Percentiles rank a stretch among this genome's conserved stretches.
These are phyloP conservation scores for Coniophora puteana DNA, from an alignment of 1,284 basidiomycete species.

Conservation along the genomic window DNA sequence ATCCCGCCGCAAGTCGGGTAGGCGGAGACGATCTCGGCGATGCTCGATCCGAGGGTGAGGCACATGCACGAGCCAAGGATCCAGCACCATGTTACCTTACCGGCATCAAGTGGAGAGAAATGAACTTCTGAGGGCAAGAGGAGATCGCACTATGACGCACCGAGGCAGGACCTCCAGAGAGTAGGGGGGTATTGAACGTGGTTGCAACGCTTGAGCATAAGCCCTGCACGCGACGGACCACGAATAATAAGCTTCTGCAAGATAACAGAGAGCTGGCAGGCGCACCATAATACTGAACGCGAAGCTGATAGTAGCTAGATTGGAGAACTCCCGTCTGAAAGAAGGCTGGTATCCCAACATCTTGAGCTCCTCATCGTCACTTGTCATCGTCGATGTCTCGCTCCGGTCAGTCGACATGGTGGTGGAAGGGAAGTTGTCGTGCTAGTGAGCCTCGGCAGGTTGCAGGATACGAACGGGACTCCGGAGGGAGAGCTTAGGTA, in stretches of 20 bases:
- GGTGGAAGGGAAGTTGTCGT: too few relatives aligned
- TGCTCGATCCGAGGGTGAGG: constrained; percentile 72
- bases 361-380: constrained; percentile 60
- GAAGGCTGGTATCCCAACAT: constrained; percentile 71
- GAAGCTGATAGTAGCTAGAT: constrained; percentile 60
- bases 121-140: too few relatives aligned
- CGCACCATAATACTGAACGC: constrained; percentile 14
- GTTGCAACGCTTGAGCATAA: constrained; percentile 78
- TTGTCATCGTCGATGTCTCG: too few relatives aligned
- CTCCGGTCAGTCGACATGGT: too few relatives aligned
- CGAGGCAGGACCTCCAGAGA: constrained; percentile 76
- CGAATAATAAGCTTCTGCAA: too few relatives aligned
- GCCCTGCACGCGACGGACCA: too few relatives aligned
- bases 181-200: constrained; percentile 78
- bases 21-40: constrained; percentile 76
- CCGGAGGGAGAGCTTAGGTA: too few relatives aligned
- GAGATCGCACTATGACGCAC: too few relatives aligned
- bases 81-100: constrained; percentile 89
- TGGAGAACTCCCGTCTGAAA: constrained; percentile 78
- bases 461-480: too few relatives aligned
- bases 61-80: constrained; percentile 74
- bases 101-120: constrained; percentile 33
- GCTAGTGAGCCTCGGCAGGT: too few relatives aligned
- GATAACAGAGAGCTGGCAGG: too few relatives aligned
- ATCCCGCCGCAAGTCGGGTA: constrained; percentile 84